Evolutionary conservation across 2,329 filamentous ascomycete species (phyloP).

Genomic region (Epichloe amarillans): DNA sequence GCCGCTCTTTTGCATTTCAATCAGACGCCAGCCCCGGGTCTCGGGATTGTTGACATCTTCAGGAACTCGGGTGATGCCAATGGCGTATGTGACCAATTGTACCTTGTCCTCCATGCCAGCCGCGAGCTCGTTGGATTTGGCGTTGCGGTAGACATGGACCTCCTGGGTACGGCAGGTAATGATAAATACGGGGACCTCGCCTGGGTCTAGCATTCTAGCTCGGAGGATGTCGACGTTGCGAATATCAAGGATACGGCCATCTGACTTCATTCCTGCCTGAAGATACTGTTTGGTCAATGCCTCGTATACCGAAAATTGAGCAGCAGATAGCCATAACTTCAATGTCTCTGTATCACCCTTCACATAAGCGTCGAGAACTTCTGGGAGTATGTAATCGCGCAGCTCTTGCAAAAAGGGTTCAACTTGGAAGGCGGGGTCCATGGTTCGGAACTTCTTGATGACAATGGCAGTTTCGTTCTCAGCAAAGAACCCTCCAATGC

Average conservation of each 20-base stretch:
- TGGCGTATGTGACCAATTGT: constrained; percentile 94
- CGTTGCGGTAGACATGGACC: constrained; percentile 90
- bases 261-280: constrained; percentile 81
- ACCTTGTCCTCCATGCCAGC: constrained; percentile 99
- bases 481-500: constrained; percentile 88
- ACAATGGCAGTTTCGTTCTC: constrained; percentile 97
- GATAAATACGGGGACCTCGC: constrained; percentile 89
- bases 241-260: constrained; percentile 91
- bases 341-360: constrained; percentile 86
- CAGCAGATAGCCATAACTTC: constrained; percentile 90
- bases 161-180: constrained; percentile 94
- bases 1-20: constrained; percentile 96
- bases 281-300: constrained; percentile 96
- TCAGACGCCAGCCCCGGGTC: constrained; percentile 91
- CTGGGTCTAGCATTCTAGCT: constrained; percentile 69
- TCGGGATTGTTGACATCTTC: constrained; percentile 97
- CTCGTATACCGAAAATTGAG: constrained; percentile 92
- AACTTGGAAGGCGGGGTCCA: constrained; percentile 89
- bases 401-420: constrained; percentile 92
- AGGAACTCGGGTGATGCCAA: constrained; percentile 83
- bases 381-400: constrained; percentile 93
- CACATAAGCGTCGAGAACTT: constrained; percentile 95
- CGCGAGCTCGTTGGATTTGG: constrained; percentile 77
- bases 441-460: constrained; percentile 93
- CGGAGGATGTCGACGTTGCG: constrained; percentile 79